Percentiles rank a stretch among this genome's conserved stretches.
Evolutionary conservation across 768 basidiomycete genomes (phyloP).

Genomic region (Panus rudis): DNA sequence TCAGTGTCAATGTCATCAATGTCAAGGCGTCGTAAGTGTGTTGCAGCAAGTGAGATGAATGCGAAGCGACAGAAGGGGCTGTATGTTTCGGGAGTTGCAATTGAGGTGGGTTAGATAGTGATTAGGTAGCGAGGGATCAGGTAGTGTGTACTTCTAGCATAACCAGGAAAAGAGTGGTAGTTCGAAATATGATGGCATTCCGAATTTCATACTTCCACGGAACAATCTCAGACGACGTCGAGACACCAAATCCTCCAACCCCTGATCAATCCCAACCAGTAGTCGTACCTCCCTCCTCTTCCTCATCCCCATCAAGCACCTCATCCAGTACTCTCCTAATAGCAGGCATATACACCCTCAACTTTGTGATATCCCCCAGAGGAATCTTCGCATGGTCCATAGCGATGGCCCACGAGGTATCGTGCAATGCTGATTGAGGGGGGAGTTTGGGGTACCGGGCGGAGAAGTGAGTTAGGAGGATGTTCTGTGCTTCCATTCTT

Average conservation of each 20-base stretch:
- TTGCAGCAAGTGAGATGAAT: not conserved
- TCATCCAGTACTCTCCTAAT: slow-evolving; percentile 59
- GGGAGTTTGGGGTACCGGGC: slow-evolving; percentile 86
- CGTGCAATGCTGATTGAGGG: slow-evolving; percentile 15
- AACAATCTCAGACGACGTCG: no score
- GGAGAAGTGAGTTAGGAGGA: slow-evolving; percentile 94
- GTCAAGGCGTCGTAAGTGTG: slow-evolving; percentile 15
- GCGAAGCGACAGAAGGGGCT: not conserved
- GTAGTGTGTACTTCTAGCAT: no score
- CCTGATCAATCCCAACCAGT: not conserved
- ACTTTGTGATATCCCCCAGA: slow-evolving; percentile 81
- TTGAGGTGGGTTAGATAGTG: no score
- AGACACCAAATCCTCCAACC: not conserved
- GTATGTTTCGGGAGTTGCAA: no score
- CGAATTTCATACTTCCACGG: no score
- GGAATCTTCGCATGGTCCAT: slow-evolving; percentile 73
- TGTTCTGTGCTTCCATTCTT: slow-evolving; percentile 80
- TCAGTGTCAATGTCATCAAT: slow-evolving; percentile 33
- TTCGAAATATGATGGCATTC: no score
- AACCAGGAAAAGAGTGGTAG: no score
- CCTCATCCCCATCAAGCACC: slow-evolving; percentile 42
- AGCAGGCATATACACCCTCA: slow-evolving; percentile 67
- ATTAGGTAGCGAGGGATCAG: no score
- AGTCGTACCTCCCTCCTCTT: slow-evolving; percentile 16
- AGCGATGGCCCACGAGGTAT: slow-evolving; percentile 53